Evolutionary conservation across 208 protist genomes (phyloP), one percentile per base, ranked within the genome.

Genomic region (Dictyostelium gargantuum): DNA sequence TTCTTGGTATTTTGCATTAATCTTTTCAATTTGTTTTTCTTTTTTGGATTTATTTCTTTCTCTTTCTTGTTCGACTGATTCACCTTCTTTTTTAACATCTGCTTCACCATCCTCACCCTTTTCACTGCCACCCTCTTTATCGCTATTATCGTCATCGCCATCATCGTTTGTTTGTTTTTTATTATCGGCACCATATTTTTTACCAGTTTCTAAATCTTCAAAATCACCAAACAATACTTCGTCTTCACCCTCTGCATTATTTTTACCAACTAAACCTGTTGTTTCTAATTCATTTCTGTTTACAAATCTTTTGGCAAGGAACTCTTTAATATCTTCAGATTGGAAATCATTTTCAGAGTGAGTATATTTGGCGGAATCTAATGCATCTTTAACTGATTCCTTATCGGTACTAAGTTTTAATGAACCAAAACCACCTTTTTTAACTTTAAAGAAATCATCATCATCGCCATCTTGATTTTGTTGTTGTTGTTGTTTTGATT

Each of bases 141-240:
- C 66, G 80, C 66, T 96, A 6, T 84, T 40, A 3, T 61, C 54
- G 6, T 50, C 76, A 6, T 56, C 35, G 19, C 26, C 3, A 21
- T 76, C 35, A 17, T 63, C 54, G 23, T 91, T 84, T 32, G 44
- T 93, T n/a, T 48, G 32, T 68, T 68, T 68, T 61, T 10, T 19
- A 15, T n/a, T 58, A 10, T 4, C 1, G 11, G 48, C 2, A 1
- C 13, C 11, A 77, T 63, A 79, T 70, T 91, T 93, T 84, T 96
- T 56, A 46, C 95, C 96, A n/a, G 93, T 96, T 92, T 97, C 96
- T 9, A 97, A 74, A 91, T 97, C 96, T 92, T 98, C 96, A 91
- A 96, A 96, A 76, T 96, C 97, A 50, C 95, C 96, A 74, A 95
- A 95, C 38, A 94, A 38, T 38, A 76, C 44, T 38, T 76, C 13